Evolutionary conservation across 2,329 filamentous ascomycete genomes (phyloP), one percentile per base, ranked within the genome.

Genomic region (Phyllosticta citrichinensis): DNA sequence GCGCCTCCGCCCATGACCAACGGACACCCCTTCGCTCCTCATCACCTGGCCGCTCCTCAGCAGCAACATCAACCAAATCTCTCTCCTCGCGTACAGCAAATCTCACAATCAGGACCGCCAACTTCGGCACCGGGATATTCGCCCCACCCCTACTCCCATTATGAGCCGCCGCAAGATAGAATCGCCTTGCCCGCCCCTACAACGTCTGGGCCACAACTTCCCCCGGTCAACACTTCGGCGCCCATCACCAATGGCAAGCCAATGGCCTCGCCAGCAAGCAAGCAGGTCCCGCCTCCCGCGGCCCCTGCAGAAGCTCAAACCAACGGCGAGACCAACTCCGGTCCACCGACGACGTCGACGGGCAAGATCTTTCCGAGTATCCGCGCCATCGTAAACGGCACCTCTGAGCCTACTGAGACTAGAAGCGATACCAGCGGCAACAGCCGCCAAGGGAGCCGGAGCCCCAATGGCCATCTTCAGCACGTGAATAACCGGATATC

Each of bases 331-430:
- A 47, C 40, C 40, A 47, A 47, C 6, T 56, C 64, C 27, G 65
- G 68, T 50, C 63, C 67, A 1, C 68, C 71, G 20, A 66, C 64
- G 24, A 66, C 63, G 8, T 63, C 68, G 22, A 64, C 69, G 25
- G 70, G 70, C 35, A 72, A 72, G 53, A 75, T 74, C 1, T 82
- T 85, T 27, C 83, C 83, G 9, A 81, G 79, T 64, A 83, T 84
- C 61, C 78, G 73, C 17, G 71, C 79, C 11, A 72, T 78, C 63
- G 74, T 78, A 59, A 77, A 76, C 62, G 71, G 68, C 30, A 68
- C 64, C 11, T 22, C 63, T 2, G 68, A 67, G 20, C 64, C 66
- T 20, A 65, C 64, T 20, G 66, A 67, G 62, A 68, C 72, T 33
- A 56, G 65, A 62, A 63, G 63, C 54, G 64, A 63, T 52, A 71